Evolutionary conservation across 2,329 filamentous ascomycete species (phyloP), one percentile per base, ranked within the genome.

Genomic region (Trichoderma lentiforme): DNA sequence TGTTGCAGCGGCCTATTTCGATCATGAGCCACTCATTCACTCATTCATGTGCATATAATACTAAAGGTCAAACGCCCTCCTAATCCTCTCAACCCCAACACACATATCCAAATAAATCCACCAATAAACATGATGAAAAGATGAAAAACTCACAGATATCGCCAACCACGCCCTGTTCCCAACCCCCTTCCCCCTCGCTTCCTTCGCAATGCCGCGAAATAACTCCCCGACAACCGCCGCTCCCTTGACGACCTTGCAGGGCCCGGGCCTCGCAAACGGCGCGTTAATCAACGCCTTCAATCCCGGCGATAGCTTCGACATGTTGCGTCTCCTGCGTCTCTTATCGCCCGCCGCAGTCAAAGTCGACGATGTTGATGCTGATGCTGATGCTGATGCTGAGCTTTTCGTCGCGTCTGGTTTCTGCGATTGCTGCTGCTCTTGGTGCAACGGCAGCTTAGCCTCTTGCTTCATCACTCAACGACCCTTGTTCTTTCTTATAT

Each of bases 251-350:
- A 70, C 57, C 21, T 32, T 51, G 39, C 57, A 61, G 2, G 89
- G 90, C 64, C 89, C 88, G 0, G 92, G 90, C 2, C 87, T 86
- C 57, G 92, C 89, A 76, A 90, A 88, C 4, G 91, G 86, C 72
- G 91, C 88, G 77, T 92, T 92, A 82, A 95, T 91, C 74, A 95
- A 88, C 61, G 89, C 86, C 82, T 94, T 95, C 76, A 95, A 86
- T 64, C 88, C 83, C 1, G 88, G 84, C 1, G 92, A 92, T 24
- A 95, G 86, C 80, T 93, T 94, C 7, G 92, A 90, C 92, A 93
- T 94, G 75, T 77, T 81, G 32, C 36, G 62, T 24, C 58, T 34
- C 11, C 43, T 28, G 18, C 65, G 56, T 30, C 71, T 65, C 62
- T 21, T 71, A 2, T 47, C 36, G 34, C 14, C 24, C 14, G 5